Evolutionary conservation across 345 rosid genomes (phyloP).

Genomic region (Psidium guajava): DNA sequence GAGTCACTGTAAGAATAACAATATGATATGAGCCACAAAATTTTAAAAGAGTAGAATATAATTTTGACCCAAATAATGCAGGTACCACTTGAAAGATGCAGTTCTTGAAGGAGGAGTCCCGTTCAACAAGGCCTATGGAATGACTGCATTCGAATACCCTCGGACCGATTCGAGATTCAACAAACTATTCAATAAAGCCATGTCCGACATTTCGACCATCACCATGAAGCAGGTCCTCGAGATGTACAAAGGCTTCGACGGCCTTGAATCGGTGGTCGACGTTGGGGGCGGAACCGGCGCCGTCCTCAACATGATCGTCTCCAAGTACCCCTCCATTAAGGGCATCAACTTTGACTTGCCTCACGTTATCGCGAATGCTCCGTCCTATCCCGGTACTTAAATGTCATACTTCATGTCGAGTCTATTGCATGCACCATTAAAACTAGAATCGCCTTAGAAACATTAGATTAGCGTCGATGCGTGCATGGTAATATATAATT

Average conservation of each 20-base stretch:
- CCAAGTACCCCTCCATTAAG: slow-evolving; percentile 7
- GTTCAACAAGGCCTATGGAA: slow-evolving; percentile 4
- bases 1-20: too few relatives aligned
- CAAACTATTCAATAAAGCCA: background rate
- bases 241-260: slow-evolving; percentile 8
- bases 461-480: background rate
- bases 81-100: slow-evolving; percentile 7
- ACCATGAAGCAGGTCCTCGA: background rate
- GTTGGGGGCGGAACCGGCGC: slow-evolving; percentile 9
- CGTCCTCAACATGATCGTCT: slow-evolving; percentile 3
- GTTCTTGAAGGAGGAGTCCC: slow-evolving; percentile 8
- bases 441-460: background rate
- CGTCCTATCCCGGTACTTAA: background rate
- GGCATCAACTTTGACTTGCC: slow-evolving; percentile 13
- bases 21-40: too few relatives aligned
- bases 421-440: background rate
- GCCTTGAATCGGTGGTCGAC: slow-evolving; percentile 1
- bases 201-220: background rate
- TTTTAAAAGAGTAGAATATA: background rate
- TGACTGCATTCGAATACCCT: background rate
- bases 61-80: background rate
- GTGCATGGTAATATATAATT: background rate
- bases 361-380: slow-evolving; percentile 3
- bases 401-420: background rate
- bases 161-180: background rate